Percentiles rank a stretch among this genome's conserved stretches.
phyloP scores from a whole-genome alignment of 2,329 filamentous ascomycete species.

The Alternaria viburni region DNA sequence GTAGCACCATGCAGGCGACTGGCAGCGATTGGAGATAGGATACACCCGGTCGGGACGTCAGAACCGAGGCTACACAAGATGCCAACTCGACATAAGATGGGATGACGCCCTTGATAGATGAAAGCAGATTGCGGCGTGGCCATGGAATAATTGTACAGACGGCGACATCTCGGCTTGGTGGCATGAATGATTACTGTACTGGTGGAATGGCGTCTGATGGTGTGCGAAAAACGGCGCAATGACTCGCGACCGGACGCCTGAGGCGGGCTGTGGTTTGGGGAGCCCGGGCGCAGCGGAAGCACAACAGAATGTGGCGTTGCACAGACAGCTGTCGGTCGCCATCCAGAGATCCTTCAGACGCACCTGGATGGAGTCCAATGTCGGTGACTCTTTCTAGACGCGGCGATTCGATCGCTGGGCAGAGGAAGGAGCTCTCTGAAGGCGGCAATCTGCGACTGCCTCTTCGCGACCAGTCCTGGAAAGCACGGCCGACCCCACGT shows the following conservation, averaged over 20 bases:
- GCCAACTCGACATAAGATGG: conserved; percentile 10
- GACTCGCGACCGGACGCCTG: conserved; percentile 5
- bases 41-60: conserved; percentile 5
- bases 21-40: conserved; percentile 17
- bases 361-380: not conserved
- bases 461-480: conserved; percentile 7
- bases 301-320: not conserved
- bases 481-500: conserved; percentile 6
- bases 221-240: conserved; percentile 6
- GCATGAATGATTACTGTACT: not conserved
- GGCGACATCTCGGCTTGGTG: conserved; percentile 5
- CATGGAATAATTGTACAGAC: not conserved
- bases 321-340: conserved; percentile 3
- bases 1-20: conserved; percentile 17
- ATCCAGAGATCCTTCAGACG: not conserved
- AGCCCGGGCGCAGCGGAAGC: conserved; percentile 6
- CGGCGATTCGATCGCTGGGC: not conserved
- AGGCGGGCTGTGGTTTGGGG: conserved; percentile 1
- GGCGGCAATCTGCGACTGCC: conserved; percentile 1
- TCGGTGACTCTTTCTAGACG: not conserved
- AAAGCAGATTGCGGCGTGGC: conserved; percentile 22
- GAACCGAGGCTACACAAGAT: conserved; percentile 16
- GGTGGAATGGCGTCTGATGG: not conserved
- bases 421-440: not conserved
- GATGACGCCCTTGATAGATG: conserved; percentile 10